Percentiles rank a stretch among this genome's conserved stretches.
phyloP scores from a whole-genome alignment of 164 flowering plant species.

The Sedum album region DNA sequence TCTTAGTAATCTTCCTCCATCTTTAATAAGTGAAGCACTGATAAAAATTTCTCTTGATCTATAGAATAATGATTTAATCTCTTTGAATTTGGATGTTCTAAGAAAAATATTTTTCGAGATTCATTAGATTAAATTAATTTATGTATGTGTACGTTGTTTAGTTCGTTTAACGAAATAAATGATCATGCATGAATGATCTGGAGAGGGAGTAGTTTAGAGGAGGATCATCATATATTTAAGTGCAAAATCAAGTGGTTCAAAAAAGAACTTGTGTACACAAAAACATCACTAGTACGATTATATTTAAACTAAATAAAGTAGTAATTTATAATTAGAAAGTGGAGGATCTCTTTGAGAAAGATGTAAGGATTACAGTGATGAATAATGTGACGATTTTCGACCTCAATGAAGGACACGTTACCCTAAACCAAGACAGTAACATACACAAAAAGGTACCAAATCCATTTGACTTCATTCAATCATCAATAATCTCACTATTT shows the following conservation, averaged over 20 bases:
- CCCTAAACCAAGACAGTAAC: slow-evolving; percentile 12
- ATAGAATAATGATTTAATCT: too few relatives aligned
- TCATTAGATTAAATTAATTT: too few relatives aligned
- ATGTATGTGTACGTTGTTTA: background rate
- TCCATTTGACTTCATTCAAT: slow-evolving; percentile 27
- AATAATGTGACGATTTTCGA: background rate
- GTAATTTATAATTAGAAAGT: background rate
- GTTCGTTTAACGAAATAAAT: background rate
- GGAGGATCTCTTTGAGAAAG: background rate
- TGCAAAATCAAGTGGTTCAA: background rate
- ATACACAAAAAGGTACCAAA: slow-evolving; percentile 38
- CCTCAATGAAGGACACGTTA: slow-evolving; percentile 26
- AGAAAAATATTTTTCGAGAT: too few relatives aligned
- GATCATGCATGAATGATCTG: too few relatives aligned
- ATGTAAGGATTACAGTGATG: background rate
- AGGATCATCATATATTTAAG: background rate
- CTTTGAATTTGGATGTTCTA: too few relatives aligned
- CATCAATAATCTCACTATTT: background rate
- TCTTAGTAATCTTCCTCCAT: too few relatives aligned
- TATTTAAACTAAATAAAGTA: background rate
- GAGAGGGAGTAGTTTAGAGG: background rate
- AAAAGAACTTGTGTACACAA: background rate
- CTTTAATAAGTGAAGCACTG: too few relatives aligned
- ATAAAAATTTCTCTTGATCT: too few relatives aligned
- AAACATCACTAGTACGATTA: background rate